Base-by-base conservation (phyloP, 2,329 filamentous ascomycete species). In the Diaporthe batatas region DNA sequence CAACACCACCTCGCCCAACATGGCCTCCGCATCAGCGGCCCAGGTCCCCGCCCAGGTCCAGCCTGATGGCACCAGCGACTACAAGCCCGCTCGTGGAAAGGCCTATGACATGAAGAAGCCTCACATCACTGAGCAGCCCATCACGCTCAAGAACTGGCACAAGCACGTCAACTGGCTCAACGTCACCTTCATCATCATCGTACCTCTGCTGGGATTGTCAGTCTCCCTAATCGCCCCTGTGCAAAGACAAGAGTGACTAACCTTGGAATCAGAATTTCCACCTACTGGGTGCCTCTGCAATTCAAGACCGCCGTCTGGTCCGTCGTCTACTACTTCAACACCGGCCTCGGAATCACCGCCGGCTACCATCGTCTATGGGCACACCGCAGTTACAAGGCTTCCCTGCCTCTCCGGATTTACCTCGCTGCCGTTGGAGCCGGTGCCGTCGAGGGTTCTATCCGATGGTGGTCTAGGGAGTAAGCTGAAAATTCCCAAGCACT, bases 101-200 rank as follows among this genome's bases (percentile, higher is more conserved):
- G 23, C 53, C 21, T 83, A 84, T 76, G 89, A 91, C 74, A 55
- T 81, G 73, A 86, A 92, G 86, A 97, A 97, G 86, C 89, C 92
- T 79, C 94, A 97, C 84, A 96, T 97, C 83, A 91, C 94, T 76
- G 94, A 97, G 76, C 90, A 90, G 75, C 92, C 93, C 72, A 92
- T 97, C 78, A 97, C 94, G 74, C 88, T 87, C 83, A 86, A 87
- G 79, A 98, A 97, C 86, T 96, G 94, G 93, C 91, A 95, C 85
- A 92, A 95, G 85, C 95, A 98, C 81, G 89, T 98, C 86, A 95
- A 97, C 88, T 98, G 95, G 94, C 88, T 98, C 77, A 98, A 97
- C 83, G 91, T 94, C 75, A 89, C 87, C 75, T 89, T 98, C 81
- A 96, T 97, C 81, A 83, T 97, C 76, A 87, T 92, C 77, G 88